Evolutionary conservation across 2,329 filamentous ascomycete genomes (phyloP), one percentile per base, ranked within the genome.

Genomic region (Diaporthe citri): DNA sequence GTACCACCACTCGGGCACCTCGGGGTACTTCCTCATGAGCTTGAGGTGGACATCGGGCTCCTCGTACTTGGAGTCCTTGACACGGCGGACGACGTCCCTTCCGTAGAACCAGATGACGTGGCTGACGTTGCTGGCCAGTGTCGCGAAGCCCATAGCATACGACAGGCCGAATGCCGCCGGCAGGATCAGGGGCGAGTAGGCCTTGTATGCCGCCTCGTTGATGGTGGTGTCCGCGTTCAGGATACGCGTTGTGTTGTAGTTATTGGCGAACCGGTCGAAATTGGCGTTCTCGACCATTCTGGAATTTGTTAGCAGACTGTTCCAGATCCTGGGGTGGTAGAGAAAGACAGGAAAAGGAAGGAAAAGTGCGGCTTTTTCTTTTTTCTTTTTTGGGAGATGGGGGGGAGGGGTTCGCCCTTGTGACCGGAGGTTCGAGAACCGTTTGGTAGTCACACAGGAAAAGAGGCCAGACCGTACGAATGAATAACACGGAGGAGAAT

Each of bases 61-160:
- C 0, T 79, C 71, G 12, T 75, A 71, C 69, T 79, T 79, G 64
- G 64, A 55, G 64, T 69, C 64, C 64, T 69, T 69, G 64, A 69
- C 48, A 8, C 64, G 64, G 34, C 64, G 64, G 48, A 69, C 48
- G 7, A 69, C n/a, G 77, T 90, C 88, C 70, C 86, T 84, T 6
- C 88, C 85, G 78, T 90, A 87, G 80, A 89, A 90, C 2, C 90
- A 83, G 25, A 81, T 78, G 39, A 87, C 86, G 74, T 90, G 88
- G 12, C 86, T 87, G 17, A 90, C 79, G 0, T 86, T 87, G 31
- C 88, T 87, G 0, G 88, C 84, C 77, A 90, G 90, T 41, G 89
- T 86, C 66, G 85, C 87, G 74, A 90, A 90, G 82, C 89, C 90
- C 80, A 87, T 88, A 75, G 88, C 83, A 82, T 90, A 90, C 31